Base-by-base conservation (phyloP, 1,284 basidiomycete species). In the Athelia sp. region DNA sequence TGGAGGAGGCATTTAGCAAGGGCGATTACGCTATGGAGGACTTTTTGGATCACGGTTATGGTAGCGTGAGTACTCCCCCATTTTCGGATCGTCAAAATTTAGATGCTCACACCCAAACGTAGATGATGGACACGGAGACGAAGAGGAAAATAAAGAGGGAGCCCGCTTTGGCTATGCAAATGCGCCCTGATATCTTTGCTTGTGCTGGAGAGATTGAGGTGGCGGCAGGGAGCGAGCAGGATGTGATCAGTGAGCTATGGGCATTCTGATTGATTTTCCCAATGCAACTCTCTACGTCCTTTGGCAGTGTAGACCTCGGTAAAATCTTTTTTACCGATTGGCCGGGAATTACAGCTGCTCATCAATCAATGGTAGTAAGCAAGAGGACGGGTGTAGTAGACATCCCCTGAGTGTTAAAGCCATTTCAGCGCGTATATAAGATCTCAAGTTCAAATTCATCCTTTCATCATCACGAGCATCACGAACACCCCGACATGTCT, bases 31-130 rank as follows among this genome's bases (percentile, higher is more conserved):
- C 81, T 23, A 82, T 98, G 77, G 97, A 99, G 58, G 97, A 99
- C 65, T 99, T 99, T 65, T 68, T 98, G 61, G 97, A 99, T 69
- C 93, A 98, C 65, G 93, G 92, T 0, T 99, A 98, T 62, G 79
- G 76, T 14, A 98, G 93, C 46, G 92, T 96, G 57, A 58, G 90
- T 75, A 26, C 19, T 40, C n/a, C 36, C 19, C 32, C n/a, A 19
- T 23, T 31, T 32, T 46, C 10, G 35, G n/a, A 10, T 43, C 31
- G 42, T n/a, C 2, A n/a, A 4, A 21, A 35, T 50, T 50, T 48
- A 32, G 46, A 38, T 48, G 15, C 46, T 45, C 6, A 43, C 3
- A 36, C 23, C 17, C 26, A 26, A 23, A 23, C 46, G 26, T 32
- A 47, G 2, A 46, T 98, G 29, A 90, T 97, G 57, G 91, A 95